These are phyloP conservation scores for Zymoseptoria crescenta DNA, from an alignment of 2,329 filamentous ascomycete species.

Conservation along the genomic window DNA sequence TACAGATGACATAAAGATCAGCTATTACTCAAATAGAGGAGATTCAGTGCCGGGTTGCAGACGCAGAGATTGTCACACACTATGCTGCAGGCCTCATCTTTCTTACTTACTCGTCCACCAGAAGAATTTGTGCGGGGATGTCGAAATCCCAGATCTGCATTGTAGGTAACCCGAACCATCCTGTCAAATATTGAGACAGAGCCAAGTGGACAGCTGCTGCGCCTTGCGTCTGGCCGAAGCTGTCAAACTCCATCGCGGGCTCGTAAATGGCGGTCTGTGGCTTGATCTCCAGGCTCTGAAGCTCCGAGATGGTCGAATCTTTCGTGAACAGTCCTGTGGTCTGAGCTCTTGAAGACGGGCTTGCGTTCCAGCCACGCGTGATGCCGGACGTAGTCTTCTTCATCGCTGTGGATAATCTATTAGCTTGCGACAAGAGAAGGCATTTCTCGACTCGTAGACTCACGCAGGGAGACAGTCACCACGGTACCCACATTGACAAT, in stretches of 20 bases:
- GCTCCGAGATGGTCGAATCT: conserved; percentile 37
- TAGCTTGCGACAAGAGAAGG: too few species aligned
- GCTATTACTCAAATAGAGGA: too few species aligned
- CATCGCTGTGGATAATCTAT: conserved; percentile 35
- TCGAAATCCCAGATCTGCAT: conserved; percentile 19
- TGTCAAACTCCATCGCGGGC: conserved; percentile 15
- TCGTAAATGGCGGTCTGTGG: conserved; percentile 20
- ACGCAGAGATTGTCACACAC: too few species aligned
- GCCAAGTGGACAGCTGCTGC: conserved; percentile 16
- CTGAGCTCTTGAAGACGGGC: conserved; percentile 11
- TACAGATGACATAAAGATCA: too few species aligned
- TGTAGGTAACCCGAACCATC: conserved; percentile 19
- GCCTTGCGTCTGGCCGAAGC: conserved; percentile 15
- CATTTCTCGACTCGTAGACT: background rate
- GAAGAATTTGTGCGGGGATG: conserved; percentile 13
- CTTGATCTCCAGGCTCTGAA: conserved; percentile 34
- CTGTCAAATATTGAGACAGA: conserved; percentile 16
- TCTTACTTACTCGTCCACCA: conserved; percentile 14
- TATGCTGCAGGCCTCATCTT: too few species aligned
- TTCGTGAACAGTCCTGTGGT: conserved; percentile 15
- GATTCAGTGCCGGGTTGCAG: too few species aligned
- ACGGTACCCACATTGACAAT: conserved; percentile 20
- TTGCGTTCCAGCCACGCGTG: background rate
- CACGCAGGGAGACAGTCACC: conserved; percentile 14
- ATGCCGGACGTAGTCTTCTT: conserved; percentile 26